phyloP scores from a whole-genome alignment of 2,329 filamentous ascomycete species.

The Fusarium equiseti region DNA sequence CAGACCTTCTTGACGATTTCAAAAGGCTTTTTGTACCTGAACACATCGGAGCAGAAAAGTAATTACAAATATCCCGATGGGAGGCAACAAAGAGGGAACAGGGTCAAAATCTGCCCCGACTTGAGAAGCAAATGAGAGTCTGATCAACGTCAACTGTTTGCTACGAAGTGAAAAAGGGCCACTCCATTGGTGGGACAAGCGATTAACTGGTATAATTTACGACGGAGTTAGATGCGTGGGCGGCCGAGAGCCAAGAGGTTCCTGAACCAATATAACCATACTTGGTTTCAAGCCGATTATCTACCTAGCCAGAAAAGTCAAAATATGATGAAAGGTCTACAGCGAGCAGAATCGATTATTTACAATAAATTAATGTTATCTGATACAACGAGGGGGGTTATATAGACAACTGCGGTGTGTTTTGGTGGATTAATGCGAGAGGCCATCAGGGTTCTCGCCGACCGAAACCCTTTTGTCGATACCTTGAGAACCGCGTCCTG shows the following conservation, averaged over 20 bases:
- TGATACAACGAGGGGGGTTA: no score
- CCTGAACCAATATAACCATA: not conserved
- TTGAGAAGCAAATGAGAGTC: no score
- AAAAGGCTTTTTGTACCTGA: no score
- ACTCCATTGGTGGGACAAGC: no score
- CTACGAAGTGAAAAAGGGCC: no score
- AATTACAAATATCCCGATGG: no score
- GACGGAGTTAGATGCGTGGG: no score
- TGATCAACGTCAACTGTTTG: no score
- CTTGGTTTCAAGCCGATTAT: not conserved
- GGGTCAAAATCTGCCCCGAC: no score
- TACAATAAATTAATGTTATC: not conserved
- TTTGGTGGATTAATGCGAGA: constrained; percentile 4
- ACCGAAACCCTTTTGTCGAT: constrained; percentile 15
- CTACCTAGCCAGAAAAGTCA: not conserved
- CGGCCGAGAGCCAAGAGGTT: not conserved
- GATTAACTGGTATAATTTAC: no score
- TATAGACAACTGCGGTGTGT: not conserved
- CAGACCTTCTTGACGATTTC: not conserved
- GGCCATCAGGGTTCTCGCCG: constrained; percentile 7
- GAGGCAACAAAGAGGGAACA: no score
- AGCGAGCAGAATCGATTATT: not conserved
- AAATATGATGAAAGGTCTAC: not conserved
- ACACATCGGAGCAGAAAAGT: no score
- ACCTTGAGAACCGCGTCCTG: not conserved